A percentile compares a stretch with the other conserved stretches of the same genome.
Conservation (phyloP, 371 early-diverging fungal species). For the Nematocida minor region DNA sequence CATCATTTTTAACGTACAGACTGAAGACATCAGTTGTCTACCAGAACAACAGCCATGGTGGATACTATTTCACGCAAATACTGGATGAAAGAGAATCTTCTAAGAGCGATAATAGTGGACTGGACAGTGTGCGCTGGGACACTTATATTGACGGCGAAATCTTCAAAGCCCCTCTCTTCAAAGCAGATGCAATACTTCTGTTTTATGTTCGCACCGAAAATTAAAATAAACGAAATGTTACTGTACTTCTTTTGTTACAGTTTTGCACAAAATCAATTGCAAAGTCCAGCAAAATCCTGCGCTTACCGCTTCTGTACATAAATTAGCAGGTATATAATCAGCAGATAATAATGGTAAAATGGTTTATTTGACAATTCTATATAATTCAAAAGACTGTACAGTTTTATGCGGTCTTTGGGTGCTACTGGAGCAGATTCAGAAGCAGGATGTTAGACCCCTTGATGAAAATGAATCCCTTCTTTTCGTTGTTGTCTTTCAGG, state of each 20-base stretch:
- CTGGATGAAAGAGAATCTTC: background rate
- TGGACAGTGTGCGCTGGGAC: background rate
- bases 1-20: background rate
- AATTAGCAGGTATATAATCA: no score
- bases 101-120: background rate
- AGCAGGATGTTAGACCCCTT: slow-evolving; percentile 45
- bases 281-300: no score
- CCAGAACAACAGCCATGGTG: background rate
- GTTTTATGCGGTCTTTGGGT: background rate
- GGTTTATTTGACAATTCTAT: background rate
- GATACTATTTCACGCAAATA: slow-evolving; percentile 15
- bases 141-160: slow-evolving; percentile 11
- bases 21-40: background rate
- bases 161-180: background rate
- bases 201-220: background rate
- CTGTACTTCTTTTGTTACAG: no score
- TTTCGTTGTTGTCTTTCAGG: background rate
- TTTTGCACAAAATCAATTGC: no score
- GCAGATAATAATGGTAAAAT: no score
- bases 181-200: background rate
- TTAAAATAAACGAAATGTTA: background rate
- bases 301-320: no score
- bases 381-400: background rate
- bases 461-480: slow-evolving; percentile 4
- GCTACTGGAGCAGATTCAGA: background rate